Evolutionary conservation across 139 green algal genomes (phyloP), one percentile per base, ranked within the genome.

Genomic region (Chlorella sorokiniana): DNA sequence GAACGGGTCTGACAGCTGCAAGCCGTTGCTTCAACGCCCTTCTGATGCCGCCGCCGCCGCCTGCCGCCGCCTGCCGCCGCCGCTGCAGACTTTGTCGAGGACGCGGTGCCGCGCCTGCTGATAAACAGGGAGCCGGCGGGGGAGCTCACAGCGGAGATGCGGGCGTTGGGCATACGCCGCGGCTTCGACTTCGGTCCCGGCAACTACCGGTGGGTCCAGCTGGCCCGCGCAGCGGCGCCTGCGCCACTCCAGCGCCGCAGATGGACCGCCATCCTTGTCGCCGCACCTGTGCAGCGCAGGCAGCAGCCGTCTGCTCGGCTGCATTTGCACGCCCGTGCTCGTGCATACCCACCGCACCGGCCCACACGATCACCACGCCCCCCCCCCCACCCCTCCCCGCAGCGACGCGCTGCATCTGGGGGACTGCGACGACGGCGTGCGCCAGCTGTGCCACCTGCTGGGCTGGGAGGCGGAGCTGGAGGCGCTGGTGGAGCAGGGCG

Each of bases 51-150:
- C 9, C 63, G 5, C n/a, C 41, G 8, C 68, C 14, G 29, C 45
- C 22, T 65, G 59, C 37, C 48, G n/a, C 42, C 29, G 10, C 44
- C 37, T 9, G 5, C n/a, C n/a, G 45, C 31, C 20, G 22, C 1
- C 31, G 0, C 69, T 89, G 84, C 83, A 90, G 87, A 93, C 35
- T 44, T 76, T 22, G 90, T 94, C 20, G 27, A 27, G 1, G 18
- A 72, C 2, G 35, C 79, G 25, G 79, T 71, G 20, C 94, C 94
- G 1, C 83, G 94, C 16, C 37, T 96, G 69, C 85, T 97, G 33
- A 90, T 97, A 79, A 97, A 97, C 84, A 74, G 87, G 0, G 94
- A 97, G 79, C 84, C 84, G 68, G 91, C 92, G 8, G 92, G 89
- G 16, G 89, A 93, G 61, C 78, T 41, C 1, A 56, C 71, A 10